A percentile compares a stretch with the other conserved stretches of the same genome.
These are phyloP conservation scores for Moesziomyces parantarcticus DNA, from an alignment of 1,284 basidiomycete species.

Conservation along the genomic window DNA sequence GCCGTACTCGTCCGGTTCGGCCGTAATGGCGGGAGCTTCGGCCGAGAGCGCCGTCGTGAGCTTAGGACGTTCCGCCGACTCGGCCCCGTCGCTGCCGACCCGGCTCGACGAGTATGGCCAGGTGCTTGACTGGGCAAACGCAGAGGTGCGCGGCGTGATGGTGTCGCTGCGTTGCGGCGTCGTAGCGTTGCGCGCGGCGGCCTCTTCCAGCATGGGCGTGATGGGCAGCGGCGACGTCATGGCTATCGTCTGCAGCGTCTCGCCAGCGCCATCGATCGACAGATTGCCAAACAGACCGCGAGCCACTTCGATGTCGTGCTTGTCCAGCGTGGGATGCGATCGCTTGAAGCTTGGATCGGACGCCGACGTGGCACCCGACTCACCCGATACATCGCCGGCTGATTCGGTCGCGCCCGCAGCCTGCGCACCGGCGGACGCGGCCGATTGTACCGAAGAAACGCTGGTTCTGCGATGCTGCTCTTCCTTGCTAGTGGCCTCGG, in stretches of 20 bases:
- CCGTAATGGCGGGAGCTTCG: conserved; percentile 5
- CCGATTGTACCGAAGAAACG: conserved; percentile 22
- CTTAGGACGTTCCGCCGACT: conserved; percentile 14
- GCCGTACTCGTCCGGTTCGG: conserved; percentile 46
- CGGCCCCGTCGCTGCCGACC: conserved; percentile 2
- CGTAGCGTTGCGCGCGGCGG: not conserved
- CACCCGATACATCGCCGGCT: conserved; percentile 18
- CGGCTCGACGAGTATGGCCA: conserved; percentile 37
- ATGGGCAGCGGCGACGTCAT: conserved; percentile 46
- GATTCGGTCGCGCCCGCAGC: conserved; percentile 21
- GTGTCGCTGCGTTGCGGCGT: conserved; percentile 28
- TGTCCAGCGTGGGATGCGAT: conserved; percentile 22
- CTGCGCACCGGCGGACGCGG: conserved; percentile 14
- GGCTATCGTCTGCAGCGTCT: conserved; percentile 1
- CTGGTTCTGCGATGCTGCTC: conserved; percentile 31
- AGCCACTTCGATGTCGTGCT: conserved; percentile 34
- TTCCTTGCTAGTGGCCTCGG: conserved; percentile 26
- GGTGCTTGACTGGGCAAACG: conserved; percentile 36
- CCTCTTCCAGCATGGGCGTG: conserved; percentile 26
- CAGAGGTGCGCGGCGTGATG: conserved; percentile 27
- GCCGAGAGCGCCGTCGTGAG: conserved; percentile 16
- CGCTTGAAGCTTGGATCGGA: conserved; percentile 2
- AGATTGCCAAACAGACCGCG: conserved; percentile 13
- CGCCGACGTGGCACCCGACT: not conserved
- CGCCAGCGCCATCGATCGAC: conserved; percentile 11